phyloP scores from a whole-genome alignment of 139 green algal genomes.

The Prasinococcaceae sp. region DNA sequence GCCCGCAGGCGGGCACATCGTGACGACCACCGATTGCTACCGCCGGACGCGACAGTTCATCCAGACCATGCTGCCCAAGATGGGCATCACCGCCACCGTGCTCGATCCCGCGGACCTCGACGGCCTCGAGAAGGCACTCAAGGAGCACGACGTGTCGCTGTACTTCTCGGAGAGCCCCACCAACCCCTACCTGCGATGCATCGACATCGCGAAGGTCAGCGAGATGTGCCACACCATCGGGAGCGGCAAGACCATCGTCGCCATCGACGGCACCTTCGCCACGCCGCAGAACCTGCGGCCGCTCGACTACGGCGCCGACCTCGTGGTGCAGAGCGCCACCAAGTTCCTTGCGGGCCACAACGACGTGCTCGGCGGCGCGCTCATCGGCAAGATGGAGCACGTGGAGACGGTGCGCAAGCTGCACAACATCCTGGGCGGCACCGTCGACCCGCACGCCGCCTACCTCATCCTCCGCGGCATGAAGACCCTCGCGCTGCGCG shows the following conservation, averaged over 20 bases:
- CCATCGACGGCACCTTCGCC: slow-evolving; percentile 92
- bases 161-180: slow-evolving; percentile 98
- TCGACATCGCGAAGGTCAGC: slow-evolving; percentile 77
- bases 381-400: slow-evolving; percentile 63
- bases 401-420: slow-evolving; percentile 58
- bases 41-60: slow-evolving; percentile 93
- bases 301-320: slow-evolving; percentile 74
- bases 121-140: slow-evolving; percentile 41
- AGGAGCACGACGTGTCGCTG: slow-evolving; percentile 43
- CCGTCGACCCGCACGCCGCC: slow-evolving; percentile 82
- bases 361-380: slow-evolving; percentile 82
- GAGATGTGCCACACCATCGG: slow-evolving; percentile 58
- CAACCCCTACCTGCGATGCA: slow-evolving; percentile 96
- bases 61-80: slow-evolving; percentile 91
- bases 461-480: slow-evolving; percentile 93
- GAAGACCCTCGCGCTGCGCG: slow-evolving; percentile 90
- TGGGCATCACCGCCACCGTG: slow-evolving; percentile 85
- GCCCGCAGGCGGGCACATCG: slow-evolving; percentile 84
- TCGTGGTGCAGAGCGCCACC: slow-evolving; percentile 95
- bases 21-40: slow-evolving; percentile 99
- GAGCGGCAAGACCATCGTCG: slow-evolving; percentile 64
- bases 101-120: slow-evolving; percentile 87
- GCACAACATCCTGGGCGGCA: slow-evolving; percentile 95
- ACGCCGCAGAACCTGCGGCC: slow-evolving; percentile 80
- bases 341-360: slow-evolving; percentile 99